Percentiles rank a stretch among this genome's conserved stretches.
These are phyloP conservation scores for Colletotrichum aenigma DNA, from an alignment of 2,329 filamentous ascomycete genomes.

Conservation along the genomic window DNA sequence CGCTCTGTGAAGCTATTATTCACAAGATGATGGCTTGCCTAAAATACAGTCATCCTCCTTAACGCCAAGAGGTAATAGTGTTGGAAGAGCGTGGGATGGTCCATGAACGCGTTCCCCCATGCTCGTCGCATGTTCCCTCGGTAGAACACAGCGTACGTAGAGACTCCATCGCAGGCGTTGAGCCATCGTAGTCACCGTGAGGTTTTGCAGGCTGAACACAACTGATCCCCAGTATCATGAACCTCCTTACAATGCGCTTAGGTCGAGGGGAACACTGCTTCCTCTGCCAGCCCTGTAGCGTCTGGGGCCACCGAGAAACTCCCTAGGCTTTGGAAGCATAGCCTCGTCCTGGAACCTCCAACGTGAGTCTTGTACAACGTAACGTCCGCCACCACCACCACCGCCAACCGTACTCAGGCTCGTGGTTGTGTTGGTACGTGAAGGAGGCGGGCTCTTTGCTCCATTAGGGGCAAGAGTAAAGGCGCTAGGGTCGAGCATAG, in stretches of 20 bases:
- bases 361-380: constrained; percentile 75
- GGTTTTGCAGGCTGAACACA: background rate
- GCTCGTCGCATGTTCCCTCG: background rate
- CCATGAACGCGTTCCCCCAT: background rate
- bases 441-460: constrained; percentile 52
- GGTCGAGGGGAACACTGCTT: constrained; percentile 90
- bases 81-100: background rate
- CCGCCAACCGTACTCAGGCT: background rate
- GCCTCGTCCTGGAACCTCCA: constrained; percentile 89
- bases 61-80: background rate
- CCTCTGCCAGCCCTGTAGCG: constrained; percentile 89
- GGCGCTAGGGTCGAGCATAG: constrained; percentile 75
- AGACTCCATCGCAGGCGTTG: background rate
- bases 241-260: constrained; percentile 57
- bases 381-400: constrained; percentile 35
- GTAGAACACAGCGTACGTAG: background rate
- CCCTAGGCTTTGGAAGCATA: constrained; percentile 82
- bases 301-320: constrained; percentile 75
- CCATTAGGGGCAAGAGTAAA: constrained; percentile 77
- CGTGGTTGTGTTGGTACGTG: constrained; percentile 34
- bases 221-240: background rate
- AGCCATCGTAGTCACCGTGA: background rate
- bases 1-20: background rate
- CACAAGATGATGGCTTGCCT: background rate
- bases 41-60: background rate